phyloP scores from a whole-genome alignment of 2,329 filamentous ascomycete species.

The Aspergillus eucalypticola region DNA sequence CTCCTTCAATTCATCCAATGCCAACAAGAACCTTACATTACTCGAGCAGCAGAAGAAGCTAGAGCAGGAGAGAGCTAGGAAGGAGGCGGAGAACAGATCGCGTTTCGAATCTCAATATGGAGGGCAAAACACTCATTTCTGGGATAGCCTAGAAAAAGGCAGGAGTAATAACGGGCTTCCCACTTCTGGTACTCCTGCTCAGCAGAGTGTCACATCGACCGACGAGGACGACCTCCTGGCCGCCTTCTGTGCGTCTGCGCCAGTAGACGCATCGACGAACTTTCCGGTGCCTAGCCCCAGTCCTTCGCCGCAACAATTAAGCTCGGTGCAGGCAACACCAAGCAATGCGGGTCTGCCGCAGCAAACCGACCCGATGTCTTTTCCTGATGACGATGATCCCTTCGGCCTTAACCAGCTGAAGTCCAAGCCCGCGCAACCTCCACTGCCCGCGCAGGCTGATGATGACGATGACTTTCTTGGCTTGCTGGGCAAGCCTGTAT shows the following conservation, averaged over 20 bases:
- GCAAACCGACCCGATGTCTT: slow-evolving; percentile 29
- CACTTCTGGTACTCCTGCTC: slow-evolving; percentile 44
- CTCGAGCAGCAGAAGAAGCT: slow-evolving; percentile 67
- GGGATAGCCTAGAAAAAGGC: slow-evolving; percentile 67
- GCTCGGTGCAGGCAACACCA: slow-evolving; percentile 12
- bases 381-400: slow-evolving; percentile 70
- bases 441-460: slow-evolving; percentile 47
- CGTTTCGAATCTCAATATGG: slow-evolving; percentile 78
- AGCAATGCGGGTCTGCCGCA: slow-evolving; percentile 21
- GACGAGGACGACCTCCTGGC: slow-evolving; percentile 62
- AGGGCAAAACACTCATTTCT: slow-evolving; percentile 65
- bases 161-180: slow-evolving; percentile 45
- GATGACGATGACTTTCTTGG: slow-evolving; percentile 66
- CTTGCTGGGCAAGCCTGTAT: slow-evolving; percentile 60
- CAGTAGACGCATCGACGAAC: slow-evolving; percentile 61
- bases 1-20: slow-evolving; percentile 55
- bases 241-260: slow-evolving; percentile 61
- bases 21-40: slow-evolving; percentile 68
- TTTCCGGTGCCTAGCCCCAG: slow-evolving; percentile 52
- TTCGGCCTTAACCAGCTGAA: slow-evolving; percentile 75
- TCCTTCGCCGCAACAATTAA: slow-evolving; percentile 30
- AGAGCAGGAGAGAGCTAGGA: slow-evolving; percentile 72
- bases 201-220: slow-evolving; percentile 51
- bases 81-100: slow-evolving; percentile 72
- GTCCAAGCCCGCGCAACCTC: slow-evolving; percentile 49